Conservation (phyloP, 176 grass and related monocot genomes). For the Urochloa ruziziensis region DNA sequence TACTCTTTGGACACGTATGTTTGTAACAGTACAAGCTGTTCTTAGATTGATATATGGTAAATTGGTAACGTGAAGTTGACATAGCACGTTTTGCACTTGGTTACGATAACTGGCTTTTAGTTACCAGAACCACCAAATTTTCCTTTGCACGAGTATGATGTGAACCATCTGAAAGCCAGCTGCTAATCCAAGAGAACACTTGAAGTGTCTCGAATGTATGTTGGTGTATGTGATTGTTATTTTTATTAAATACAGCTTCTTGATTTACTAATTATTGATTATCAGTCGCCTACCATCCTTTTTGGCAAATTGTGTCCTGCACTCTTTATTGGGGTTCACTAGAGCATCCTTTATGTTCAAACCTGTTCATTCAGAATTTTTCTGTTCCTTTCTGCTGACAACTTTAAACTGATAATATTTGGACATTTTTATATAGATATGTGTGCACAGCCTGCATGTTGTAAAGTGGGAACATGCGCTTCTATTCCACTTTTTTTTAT, state of each 20-base stretch:
- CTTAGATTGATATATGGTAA: slow-evolving; percentile 9
- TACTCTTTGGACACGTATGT: not conserved
- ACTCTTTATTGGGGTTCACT: not conserved
- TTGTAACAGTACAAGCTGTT: not conserved
- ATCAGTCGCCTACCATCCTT: not conserved
- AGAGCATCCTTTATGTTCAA: not conserved
- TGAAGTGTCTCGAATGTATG: not conserved
- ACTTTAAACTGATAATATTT: slow-evolving; percentile 11
- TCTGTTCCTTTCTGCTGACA: not conserved
- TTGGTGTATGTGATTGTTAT: slow-evolving; percentile 7
- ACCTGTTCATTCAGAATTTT: not conserved
- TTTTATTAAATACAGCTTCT: not conserved
- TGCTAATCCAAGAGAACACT: not conserved
- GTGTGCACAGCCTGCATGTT: not conserved
- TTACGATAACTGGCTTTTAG: not conserved
- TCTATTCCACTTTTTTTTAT: not conserved
- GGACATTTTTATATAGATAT: not conserved
- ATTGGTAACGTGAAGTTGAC: not conserved
- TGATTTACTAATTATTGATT: not conserved
- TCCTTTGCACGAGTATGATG: not conserved
- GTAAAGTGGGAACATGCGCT: not conserved
- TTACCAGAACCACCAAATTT: slow-evolving; percentile 21
- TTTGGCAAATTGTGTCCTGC: not conserved
- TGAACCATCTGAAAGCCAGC: not conserved
- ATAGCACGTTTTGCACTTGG: not conserved